Evolutionary conservation across 768 basidiomycete species (phyloP).

Genomic region (Trametopsis cervina): DNA sequence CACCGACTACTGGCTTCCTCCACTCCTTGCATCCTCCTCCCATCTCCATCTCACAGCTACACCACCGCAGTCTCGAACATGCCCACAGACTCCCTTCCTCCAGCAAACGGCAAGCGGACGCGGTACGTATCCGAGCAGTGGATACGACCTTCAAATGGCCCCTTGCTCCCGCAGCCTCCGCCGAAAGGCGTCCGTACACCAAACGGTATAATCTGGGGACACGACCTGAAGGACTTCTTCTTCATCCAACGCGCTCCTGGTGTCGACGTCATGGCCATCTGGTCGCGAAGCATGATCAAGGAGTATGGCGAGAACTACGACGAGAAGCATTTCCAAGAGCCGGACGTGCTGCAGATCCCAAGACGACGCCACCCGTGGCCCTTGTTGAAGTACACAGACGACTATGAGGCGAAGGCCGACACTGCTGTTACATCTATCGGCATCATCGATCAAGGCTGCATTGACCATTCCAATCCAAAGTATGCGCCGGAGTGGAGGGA

Average conservation of each 20-base stretch:
- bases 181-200: slow-evolving; percentile 19
- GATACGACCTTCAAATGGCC: slow-evolving; percentile 12
- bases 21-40: no score
- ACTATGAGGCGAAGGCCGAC: background rate
- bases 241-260: slow-evolving; percentile 22
- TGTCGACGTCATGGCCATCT: slow-evolving; percentile 23
- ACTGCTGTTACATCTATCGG: slow-evolving; percentile 1
- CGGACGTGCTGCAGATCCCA: slow-evolving; percentile 13
- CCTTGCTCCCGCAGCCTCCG: slow-evolving; percentile 10
- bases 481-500: background rate
- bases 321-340: slow-evolving; percentile 11
- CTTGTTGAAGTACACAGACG: slow-evolving; percentile 13
- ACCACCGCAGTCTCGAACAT: no score
- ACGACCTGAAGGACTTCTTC: slow-evolving; percentile 20
- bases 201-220: slow-evolving; percentile 25
- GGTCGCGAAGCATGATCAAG: slow-evolving; percentile 30
- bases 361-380: slow-evolving; percentile 20
- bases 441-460: slow-evolving; percentile 3
- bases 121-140: slow-evolving; percentile 2
- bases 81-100: background rate
- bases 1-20: no score
- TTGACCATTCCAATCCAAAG: background rate
- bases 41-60: no score
- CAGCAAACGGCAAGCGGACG: background rate
- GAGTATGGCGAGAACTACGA: slow-evolving; percentile 25